Evolutionary conservation across 331 rosid species (phyloP).

Genomic region (Acacia concinna): DNA sequence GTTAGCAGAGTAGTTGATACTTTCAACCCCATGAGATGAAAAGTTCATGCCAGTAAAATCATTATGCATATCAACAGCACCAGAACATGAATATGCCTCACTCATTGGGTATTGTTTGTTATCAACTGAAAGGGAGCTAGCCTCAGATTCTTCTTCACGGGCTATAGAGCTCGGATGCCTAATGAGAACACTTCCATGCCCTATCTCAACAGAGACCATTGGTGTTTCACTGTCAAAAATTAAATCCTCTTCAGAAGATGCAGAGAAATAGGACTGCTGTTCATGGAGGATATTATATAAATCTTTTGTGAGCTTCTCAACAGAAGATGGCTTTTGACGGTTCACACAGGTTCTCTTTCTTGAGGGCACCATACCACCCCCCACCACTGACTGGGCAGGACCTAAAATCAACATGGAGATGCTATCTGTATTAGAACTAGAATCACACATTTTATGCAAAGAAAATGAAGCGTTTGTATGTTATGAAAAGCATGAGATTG

Average conservation of each 20-base stretch:
- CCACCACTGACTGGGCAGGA: constrained; percentile 89
- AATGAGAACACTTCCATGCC: constrained; percentile 97
- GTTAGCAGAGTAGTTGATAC: constrained; percentile 45
- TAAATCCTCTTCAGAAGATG: constrained; percentile 88
- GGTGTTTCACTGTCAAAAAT: constrained; percentile 92
- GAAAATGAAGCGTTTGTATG: constrained; percentile 12
- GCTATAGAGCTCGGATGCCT: constrained; percentile 86
- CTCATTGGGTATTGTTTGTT: constrained; percentile 58
- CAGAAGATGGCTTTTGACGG: constrained; percentile 83
- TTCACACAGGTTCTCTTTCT: constrained; percentile 80
- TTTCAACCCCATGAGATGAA: constrained; percentile 46
- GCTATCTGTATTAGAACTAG: constrained; percentile 39
- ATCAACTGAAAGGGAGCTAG: constrained; percentile 94
- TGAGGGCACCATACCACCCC: constrained; percentile 87
- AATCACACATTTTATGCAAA: constrained; percentile 24
- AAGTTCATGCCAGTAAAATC: constrained; percentile 50
- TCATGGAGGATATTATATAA: constrained; percentile 82
- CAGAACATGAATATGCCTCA: constrained; percentile 74
- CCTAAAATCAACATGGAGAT: constrained; percentile 54
- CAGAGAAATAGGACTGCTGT: constrained; percentile 84
- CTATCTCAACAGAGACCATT: constrained; percentile 99
- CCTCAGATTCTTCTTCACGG: constrained; percentile 98
- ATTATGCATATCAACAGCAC: constrained; percentile 42
- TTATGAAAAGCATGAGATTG: constrained; percentile 18
- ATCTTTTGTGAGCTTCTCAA: constrained; percentile 95